phyloP scores from a whole-genome alignment of 164 flowering plant species.

The Annona cherimola region DNA sequence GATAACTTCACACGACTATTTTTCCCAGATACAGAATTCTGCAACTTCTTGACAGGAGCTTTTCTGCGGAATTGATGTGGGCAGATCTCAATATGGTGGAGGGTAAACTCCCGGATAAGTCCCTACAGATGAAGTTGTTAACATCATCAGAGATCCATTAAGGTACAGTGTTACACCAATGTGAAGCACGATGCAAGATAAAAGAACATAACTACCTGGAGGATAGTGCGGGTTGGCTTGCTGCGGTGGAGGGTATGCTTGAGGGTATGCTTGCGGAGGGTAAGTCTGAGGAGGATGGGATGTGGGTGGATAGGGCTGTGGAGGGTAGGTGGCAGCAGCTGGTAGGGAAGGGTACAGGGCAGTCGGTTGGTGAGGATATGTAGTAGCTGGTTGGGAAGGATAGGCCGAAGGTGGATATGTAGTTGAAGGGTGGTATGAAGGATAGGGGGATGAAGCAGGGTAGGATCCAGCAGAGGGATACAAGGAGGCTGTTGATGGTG shows the following conservation, averaged over 20 bases:
- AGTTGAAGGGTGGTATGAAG: slow-evolving; percentile 12
- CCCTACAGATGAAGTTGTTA: slow-evolving; percentile 12
- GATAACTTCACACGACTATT: background rate
- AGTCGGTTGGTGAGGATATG: slow-evolving; percentile 10
- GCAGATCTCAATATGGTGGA: slow-evolving; percentile 25
- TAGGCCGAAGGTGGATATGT: slow-evolving; percentile 34
- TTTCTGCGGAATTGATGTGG: background rate
- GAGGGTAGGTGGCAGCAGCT: slow-evolving; percentile 19
- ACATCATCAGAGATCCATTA: background rate
- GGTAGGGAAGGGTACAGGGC: slow-evolving; percentile 47
- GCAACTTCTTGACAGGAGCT: background rate
- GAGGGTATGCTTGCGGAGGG: slow-evolving; percentile 46
- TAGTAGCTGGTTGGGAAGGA: slow-evolving; percentile 18
- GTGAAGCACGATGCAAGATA: background rate
- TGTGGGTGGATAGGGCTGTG: slow-evolving; percentile 21
- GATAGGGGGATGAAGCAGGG: slow-evolving; percentile 14
- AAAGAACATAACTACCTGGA: slow-evolving; percentile 31
- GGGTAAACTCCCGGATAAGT: slow-evolving; percentile 36
- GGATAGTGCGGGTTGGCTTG: slow-evolving; percentile 32
- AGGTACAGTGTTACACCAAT: background rate
- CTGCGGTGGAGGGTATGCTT: slow-evolving; percentile 45
- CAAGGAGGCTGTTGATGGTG: slow-evolving; percentile 19
- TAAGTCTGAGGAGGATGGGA: slow-evolving; percentile 51
- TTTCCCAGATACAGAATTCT: background rate
- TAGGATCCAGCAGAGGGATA: slow-evolving; percentile 14